A percentile compares a stretch with the other conserved stretches of the same genome.
phyloP scores from a whole-genome alignment of 164 flowering plant genomes.

The Vitis cinerea region DNA sequence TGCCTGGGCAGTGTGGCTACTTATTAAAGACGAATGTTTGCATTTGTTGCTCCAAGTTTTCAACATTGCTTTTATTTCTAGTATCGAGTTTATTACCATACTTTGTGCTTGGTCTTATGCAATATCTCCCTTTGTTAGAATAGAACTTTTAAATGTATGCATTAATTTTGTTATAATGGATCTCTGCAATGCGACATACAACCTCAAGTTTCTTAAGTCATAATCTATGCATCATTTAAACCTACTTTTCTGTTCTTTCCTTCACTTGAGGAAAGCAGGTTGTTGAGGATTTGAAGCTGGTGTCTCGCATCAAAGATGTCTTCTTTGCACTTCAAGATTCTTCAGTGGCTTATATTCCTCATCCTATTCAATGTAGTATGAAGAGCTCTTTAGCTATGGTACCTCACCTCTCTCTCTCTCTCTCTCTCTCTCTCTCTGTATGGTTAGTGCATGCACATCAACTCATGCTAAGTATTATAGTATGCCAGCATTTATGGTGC shows the following conservation, averaged over 20 bases:
- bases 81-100: too few species aligned
- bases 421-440: constrained; percentile 6
- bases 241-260: neutral
- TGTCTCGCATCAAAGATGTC: constrained; percentile 45
- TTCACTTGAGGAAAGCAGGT: constrained; percentile 41
- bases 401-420: constrained; percentile 15
- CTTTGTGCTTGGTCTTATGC: neutral
- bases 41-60: too few species aligned
- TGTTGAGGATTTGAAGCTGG: constrained; percentile 51
- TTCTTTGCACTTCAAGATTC: constrained; percentile 48
- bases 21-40: neutral
- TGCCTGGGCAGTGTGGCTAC: neutral
- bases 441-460: too few species aligned
- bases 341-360: constrained; percentile 25
- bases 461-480: too few species aligned
- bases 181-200: neutral
- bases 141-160: too few species aligned
- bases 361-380: constrained; percentile 20
- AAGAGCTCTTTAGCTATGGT: constrained; percentile 32
- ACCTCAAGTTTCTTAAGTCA: neutral
- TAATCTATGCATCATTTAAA: neutral
- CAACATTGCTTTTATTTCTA: too few species aligned
- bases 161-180: neutral
- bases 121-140: neutral
- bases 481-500: too few species aligned